These are phyloP conservation scores for Hemisphaericaspora subhashii DNA, from an alignment of 1,139 yeast genomes.

Conservation along the genomic window DNA sequence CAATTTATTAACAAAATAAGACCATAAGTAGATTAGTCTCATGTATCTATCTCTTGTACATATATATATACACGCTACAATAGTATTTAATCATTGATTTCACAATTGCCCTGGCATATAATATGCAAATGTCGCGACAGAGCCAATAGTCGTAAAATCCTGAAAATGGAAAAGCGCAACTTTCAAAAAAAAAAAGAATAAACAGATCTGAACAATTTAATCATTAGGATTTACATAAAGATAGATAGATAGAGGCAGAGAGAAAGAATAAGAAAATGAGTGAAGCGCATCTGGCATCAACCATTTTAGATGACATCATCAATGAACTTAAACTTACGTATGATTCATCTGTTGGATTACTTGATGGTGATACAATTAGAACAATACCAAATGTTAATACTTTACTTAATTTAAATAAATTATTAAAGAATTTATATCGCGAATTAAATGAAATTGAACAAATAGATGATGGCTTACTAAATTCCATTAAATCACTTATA, in stretches of 20 bases:
- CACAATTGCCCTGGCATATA: background rate
- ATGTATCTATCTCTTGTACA: background rate
- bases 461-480: conserved; percentile 42
- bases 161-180: background rate
- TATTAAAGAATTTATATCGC: conserved; percentile 47
- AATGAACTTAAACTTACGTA: conserved; percentile 53
- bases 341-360: conserved; percentile 57
- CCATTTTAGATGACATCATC: conserved; percentile 52
- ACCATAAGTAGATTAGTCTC: conserved; percentile 17
- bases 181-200: conserved; percentile 4
- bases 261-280: conserved; percentile 16
- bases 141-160: background rate
- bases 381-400: conserved; percentile 47
- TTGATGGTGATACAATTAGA: conserved; percentile 58
- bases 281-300: conserved; percentile 35
- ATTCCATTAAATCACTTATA: conserved; percentile 19
- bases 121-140: background rate
- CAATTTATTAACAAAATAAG: conserved; percentile 27
- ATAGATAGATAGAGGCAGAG: background rate
- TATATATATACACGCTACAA: conserved; percentile 2
- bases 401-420: conserved; percentile 46
- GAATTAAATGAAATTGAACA: conserved; percentile 49
- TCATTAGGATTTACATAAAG: background rate
- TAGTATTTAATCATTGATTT: too few relatives aligned
- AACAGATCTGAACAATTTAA: background rate